Percentiles rank a stretch among this genome's conserved stretches.
Evolutionary conservation across 805 yeast genomes (phyloP).

Genomic region (Yamadazyma takamatsuzukensis): DNA sequence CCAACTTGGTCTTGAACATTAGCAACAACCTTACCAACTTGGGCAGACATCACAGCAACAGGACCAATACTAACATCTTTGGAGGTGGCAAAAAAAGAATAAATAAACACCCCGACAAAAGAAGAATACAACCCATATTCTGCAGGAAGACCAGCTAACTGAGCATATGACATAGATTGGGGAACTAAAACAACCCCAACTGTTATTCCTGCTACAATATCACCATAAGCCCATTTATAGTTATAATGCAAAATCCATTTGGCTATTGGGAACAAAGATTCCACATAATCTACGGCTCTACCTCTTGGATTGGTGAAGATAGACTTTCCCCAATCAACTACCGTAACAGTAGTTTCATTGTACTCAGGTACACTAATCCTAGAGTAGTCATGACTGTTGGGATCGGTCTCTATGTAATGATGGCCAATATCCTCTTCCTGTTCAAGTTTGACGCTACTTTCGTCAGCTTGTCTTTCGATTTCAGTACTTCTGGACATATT

Average conservation of each 20-base stretch:
- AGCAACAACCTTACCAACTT: conserved; percentile 74
- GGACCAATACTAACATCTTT: conserved; percentile 97
- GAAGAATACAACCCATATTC: conserved; percentile 90
- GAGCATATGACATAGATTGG: conserved; percentile 94
- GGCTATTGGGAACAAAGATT: conserved; percentile 72
- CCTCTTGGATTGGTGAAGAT: conserved; percentile 36
- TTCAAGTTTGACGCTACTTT: too few relatives aligned
- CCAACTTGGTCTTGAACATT: conserved; percentile 47
- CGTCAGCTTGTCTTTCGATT: too few relatives aligned
- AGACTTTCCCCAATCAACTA: conserved; percentile 26
- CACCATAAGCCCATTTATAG: conserved; percentile 71
- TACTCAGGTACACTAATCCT: conserved; percentile 31
- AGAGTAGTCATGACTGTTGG: too few relatives aligned
- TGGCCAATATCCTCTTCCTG: too few relatives aligned
- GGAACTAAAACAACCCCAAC: conserved; percentile 93
- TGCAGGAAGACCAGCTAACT: conserved; percentile 73
- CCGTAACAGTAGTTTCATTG: conserved; percentile 30
- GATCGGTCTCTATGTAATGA: too few relatives aligned
- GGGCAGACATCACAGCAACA: conserved; percentile 91
- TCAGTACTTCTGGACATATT: too few relatives aligned
- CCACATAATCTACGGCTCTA: conserved; percentile 44
- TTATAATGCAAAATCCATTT: conserved; percentile 88
- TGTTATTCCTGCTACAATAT: conserved; percentile 87
- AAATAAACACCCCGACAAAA: conserved; percentile 84
- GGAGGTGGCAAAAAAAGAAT: conserved; percentile 89